Evolutionary conservation across 2,329 filamentous ascomycete genomes (phyloP), one percentile per base, ranked within the genome.

Genomic region (Microcyclospora tardicrescens): DNA sequence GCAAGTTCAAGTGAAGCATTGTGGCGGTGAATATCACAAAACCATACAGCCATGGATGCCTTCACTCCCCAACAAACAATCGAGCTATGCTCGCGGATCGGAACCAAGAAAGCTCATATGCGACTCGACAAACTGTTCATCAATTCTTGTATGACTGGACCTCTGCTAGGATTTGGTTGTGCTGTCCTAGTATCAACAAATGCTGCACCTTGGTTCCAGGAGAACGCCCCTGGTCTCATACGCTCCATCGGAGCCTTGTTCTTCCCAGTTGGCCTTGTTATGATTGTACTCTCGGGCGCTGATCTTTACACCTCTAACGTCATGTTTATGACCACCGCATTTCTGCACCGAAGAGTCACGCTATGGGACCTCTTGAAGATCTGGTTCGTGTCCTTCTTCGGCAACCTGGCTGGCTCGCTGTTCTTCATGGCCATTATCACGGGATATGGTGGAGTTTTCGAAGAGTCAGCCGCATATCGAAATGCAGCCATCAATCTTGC

Each of bases 91-190:
- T 65, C 64, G 1, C 62, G 67, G 10, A 61, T 66, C n/a, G 72
- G 71, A 5, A 59, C 60, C 16, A 61, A 61, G 38, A 75, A 73
- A 49, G 69, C 67, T 5, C 61, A 66, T 41, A 73, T 69, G 66
- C 59, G 67, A 5, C 56, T 66, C 2, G 64, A 71, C 48, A 73
- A 72, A 46, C 58, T 72, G 32, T 72, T 73, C 44, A 46, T 69
- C 33, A 70, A 65, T 43, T 56, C 65, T 10, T 61, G 72, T 32
- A 68, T 69, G 39, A 66, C 69, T 2, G 71, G 72, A 0, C 64
- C 63, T 33, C 52, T 74, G 10, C 56, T 74, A 1, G 61, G 65
- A 2, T 73, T 75, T 43, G 69, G 64, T 5, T 67, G 64, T 32
- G 68, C 65, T 0, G 63, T 66, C 2, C 51, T 58, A 0, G 54